Evolutionary conservation across 2,329 filamentous ascomycete genomes (phyloP).

Genomic region (Eutypa lata): DNA sequence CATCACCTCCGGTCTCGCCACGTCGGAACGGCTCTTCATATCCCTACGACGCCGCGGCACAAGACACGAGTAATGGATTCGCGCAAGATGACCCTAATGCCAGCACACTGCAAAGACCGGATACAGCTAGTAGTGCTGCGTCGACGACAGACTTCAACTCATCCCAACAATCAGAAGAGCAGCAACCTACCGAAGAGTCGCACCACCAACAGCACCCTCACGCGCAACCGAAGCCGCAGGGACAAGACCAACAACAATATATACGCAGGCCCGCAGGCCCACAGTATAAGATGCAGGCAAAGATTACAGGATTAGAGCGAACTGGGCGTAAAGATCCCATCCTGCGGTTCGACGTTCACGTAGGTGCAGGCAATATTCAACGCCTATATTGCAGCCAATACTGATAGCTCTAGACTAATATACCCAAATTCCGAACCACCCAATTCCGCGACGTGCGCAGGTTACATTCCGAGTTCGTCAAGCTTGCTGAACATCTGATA

Average conservation of each 20-base stretch:
- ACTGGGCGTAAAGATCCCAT: conserved; percentile 95
- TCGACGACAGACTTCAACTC: conserved; percentile 38
- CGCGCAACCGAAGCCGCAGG: conserved; percentile 14
- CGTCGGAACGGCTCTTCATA: conserved; percentile 40
- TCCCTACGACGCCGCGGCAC: conserved; percentile 41
- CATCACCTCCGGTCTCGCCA: conserved; percentile 50
- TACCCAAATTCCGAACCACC: conserved; percentile 96
- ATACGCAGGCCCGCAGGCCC: conserved; percentile 61
- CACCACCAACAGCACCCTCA: conserved; percentile 18
- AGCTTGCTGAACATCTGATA: conserved; percentile 92
- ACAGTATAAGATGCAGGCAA: conserved; percentile 84
- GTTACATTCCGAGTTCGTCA: conserved; percentile 91
- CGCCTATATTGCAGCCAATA: conserved; percentile 14
- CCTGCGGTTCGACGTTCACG: conserved; percentile 92
- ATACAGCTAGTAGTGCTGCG: conserved; percentile 44
- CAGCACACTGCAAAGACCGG: conserved; percentile 41
- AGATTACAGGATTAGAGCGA: conserved; percentile 89
- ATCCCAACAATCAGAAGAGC: conserved; percentile 27
- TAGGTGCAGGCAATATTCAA: conserved; percentile 44
- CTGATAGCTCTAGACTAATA: conserved; percentile 70
- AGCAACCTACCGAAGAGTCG: conserved; percentile 11
- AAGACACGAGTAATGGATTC: conserved; percentile 42
- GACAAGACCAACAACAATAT: conserved; percentile 33
- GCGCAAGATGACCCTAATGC: conserved; percentile 34
- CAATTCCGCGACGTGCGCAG: conserved; percentile 97